Base-by-base conservation (phyloP, 176 grass and related monocot genomes). In the Raddia distichophylla region DNA sequence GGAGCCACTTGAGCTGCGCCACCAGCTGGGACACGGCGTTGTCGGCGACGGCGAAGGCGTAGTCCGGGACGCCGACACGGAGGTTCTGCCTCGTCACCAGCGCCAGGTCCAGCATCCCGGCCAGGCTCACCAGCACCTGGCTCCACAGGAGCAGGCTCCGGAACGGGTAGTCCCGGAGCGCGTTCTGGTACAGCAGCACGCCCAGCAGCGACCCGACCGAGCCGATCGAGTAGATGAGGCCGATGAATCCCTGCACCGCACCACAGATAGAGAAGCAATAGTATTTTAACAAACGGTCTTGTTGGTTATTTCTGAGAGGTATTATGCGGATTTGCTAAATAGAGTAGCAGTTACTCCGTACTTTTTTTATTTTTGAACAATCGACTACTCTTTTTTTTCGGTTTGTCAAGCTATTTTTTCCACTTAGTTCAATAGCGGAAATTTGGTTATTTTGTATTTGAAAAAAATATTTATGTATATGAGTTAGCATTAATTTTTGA, bases 31-130 rank as follows among this genome's bases (percentile, higher is more conserved):
- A 80, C 43, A 87, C 67, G 62, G 75, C 53, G 66, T 81, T 84
- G 53, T 84, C 89, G 10, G 83, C 80, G 60, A 91, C 84, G 3
- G 64, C 84, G 40, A 91, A 79, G 17, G 80, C 61, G 44, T 58
- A 80, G 70, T 91, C 89, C 8, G 89, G 89, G 62, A 91, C 75
- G 18, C 57, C 75, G 40, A 91, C 14, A 32, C 75, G 75, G 66
- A 63, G 18, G 52, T 91, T 91, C 40, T 87, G 55, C 56, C 75
- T 80, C 61, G 86, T 53, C 2, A 91, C 65, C 45, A 91, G 75
- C 67, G 75, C 42, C 27, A 91, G 75, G 62, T 91, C 89, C 0
- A 91, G 69, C 80, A 91, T 84, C 65, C 89, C 89, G 49, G 89
- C 61, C 2, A 84, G 20, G 52, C 57, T 82, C 14, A 68, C 43